Evolutionary conservation across 2,329 filamentous ascomycete species (phyloP), one percentile per base, ranked within the genome.

Genomic region (Aureobasidium sp.): DNA sequence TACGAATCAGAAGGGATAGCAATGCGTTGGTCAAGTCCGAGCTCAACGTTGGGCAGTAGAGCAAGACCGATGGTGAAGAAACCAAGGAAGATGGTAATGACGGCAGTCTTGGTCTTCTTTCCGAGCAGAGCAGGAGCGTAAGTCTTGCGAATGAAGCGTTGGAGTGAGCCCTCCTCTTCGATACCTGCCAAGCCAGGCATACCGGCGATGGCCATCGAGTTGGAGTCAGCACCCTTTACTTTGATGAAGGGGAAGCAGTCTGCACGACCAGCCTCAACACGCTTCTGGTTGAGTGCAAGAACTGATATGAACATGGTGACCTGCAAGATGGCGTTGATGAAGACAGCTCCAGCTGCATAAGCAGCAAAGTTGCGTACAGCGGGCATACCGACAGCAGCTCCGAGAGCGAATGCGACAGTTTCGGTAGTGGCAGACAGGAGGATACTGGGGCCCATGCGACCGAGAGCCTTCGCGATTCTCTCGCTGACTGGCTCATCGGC

Each of bases 251-350:
- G 95, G 71, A 97, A 86, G 71, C 95, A 94, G 74, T 99, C 94
- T 52, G 91, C 91, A 29, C 93, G 86, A 61, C 90, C 85, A 68
- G 89, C 88, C 71, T 99, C 93, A 0, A 96, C 92, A 9, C 95
- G 85, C 71, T 86, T 84, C 76, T 99, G 94, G 71, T 99, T 99
- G 63, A 96, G 82, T 2, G 92, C 86, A 8, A 99, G 81, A 3
- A 97, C 88, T 0, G 95, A 93, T 42, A 97, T 84, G 71, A 99
- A 99, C 86, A 97, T 93, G 0, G 95, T 99, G 67, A 97, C 88
- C 74, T 99, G 94, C 6, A 99, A 79, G n/a, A 97, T 74, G 0
- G 95, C 95, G 72, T 99, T 99, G 80, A 99, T 93, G 68, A 97
- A 87, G 12, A 99, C 94, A 12, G 94, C 94, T 56, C 94, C 94